phyloP scores from a whole-genome alignment of 306 rosid genomes.

The Quercus robur region DNA sequence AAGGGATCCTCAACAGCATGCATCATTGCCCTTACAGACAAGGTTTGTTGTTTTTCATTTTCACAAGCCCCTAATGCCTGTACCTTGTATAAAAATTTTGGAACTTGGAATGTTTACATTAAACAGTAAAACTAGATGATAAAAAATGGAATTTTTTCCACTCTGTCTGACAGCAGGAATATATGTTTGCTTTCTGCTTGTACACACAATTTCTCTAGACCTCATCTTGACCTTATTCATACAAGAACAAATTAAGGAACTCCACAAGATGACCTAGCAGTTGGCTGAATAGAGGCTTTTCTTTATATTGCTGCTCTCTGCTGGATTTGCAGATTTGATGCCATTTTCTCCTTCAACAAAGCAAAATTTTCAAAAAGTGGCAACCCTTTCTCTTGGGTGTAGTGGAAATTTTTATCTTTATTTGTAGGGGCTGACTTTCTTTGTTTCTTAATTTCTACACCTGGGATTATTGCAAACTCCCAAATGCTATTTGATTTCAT shows the following conservation, averaged over 20 bases:
- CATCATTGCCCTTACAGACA: slow-evolving; percentile 64
- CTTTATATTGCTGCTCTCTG: not conserved
- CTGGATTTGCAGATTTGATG: slow-evolving; percentile 4
- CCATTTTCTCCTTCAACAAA: slow-evolving; percentile 12
- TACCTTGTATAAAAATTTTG: not conserved
- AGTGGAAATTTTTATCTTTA: not conserved
- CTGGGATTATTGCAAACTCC: not conserved
- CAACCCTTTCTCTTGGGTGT: not conserved
- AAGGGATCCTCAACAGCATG: slow-evolving; percentile 94
- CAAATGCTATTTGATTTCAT: not conserved
- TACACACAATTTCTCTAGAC: not conserved
- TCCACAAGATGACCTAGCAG: not conserved
- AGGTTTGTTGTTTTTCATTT: slow-evolving; percentile 38
- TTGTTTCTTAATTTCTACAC: not conserved
- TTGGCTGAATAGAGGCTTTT: not conserved
- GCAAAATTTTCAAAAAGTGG: slow-evolving; percentile 6
- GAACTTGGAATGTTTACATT: not conserved
- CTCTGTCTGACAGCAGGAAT: not conserved
- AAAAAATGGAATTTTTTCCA: not conserved
- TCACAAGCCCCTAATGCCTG: not conserved
- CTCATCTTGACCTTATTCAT: not conserved
- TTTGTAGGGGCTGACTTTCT: not conserved
- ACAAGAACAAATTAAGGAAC: not conserved
- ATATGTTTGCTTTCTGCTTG: not conserved
- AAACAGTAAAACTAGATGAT: not conserved